Conservation (phyloP, 805 yeast genomes). For the Candida incommunis region DNA sequence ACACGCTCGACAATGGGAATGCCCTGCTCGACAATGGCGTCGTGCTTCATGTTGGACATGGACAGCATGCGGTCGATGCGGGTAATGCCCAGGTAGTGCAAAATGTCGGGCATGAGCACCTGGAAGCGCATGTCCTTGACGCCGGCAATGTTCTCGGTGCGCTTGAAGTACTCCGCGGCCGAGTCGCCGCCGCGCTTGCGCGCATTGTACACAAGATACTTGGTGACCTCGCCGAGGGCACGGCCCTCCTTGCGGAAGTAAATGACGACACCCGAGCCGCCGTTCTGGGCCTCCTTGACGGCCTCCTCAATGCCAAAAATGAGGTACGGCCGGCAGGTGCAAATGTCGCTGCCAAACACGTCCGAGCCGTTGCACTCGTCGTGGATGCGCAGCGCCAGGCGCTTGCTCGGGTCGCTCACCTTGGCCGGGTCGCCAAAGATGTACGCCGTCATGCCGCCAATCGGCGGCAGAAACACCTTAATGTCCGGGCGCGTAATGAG, state of each 20-base stretch:
- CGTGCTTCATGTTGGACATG: conserved; percentile 62
- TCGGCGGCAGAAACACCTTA: conserved; percentile 53
- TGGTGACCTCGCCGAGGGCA: conserved; percentile 56
- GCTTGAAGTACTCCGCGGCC: conserved; percentile 52
- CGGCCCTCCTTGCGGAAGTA: conserved; percentile 61
- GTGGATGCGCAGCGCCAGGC: conserved; percentile 46
- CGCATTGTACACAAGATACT: conserved; percentile 55
- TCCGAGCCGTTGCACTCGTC: conserved; percentile 63
- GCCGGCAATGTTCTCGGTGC: conserved; percentile 62
- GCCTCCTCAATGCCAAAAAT: conserved; percentile 55
- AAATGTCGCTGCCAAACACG: conserved; percentile 53
- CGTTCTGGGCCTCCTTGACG: conserved; percentile 52
- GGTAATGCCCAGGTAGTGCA: conserved; percentile 52
- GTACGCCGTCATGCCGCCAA: conserved; percentile 54
- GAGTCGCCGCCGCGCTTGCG: conserved; percentile 57
- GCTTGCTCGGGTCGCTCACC: conserved; percentile 36
- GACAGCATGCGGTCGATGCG: conserved; percentile 54
- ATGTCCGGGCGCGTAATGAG: conserved; percentile 53
- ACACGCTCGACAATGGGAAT: conserved; percentile 46
- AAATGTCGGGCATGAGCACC: conserved; percentile 54
- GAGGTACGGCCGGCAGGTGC: conserved; percentile 57
- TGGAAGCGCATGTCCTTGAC: conserved; percentile 63
- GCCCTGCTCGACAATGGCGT: conserved; percentile 59
- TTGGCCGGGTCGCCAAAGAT: conserved; percentile 48
- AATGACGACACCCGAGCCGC: conserved; percentile 50